Conservation (phyloP, 495 filamentous ascomycete genomes). For the Saxophila tyrrhenica region DNA sequence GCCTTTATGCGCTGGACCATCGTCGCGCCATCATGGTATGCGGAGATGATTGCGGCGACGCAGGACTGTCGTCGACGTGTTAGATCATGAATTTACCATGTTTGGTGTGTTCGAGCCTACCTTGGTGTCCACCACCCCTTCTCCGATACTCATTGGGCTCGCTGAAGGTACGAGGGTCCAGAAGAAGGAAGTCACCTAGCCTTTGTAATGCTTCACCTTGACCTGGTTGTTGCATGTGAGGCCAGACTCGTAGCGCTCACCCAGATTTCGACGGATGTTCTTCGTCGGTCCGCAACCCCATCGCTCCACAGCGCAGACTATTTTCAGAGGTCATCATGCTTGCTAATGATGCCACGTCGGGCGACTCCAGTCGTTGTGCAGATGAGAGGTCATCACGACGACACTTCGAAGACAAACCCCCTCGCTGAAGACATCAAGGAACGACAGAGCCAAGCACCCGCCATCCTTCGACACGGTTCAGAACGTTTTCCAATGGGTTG, state of each 20-base stretch:
- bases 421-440: not conserved
- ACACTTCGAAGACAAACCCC: not conserved
- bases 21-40: constrained; percentile 10
- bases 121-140: not conserved
- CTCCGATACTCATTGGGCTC: not conserved
- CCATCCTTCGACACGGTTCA: too few relatives aligned
- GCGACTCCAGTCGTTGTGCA: not conserved
- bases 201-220: too few relatives aligned
- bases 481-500: too few relatives aligned
- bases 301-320: not conserved
- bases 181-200: too few relatives aligned
- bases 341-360: not conserved
- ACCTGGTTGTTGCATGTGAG: not conserved
- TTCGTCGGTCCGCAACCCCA: not conserved
- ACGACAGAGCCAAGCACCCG: not conserved
- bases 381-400: not conserved
- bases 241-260: too few relatives aligned
- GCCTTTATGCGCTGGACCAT: constrained; percentile 15
- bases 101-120: not conserved
- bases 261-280: too few relatives aligned
- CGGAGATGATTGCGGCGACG: constrained; percentile 12
- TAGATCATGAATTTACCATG: not conserved
- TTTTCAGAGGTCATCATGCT: not conserved
- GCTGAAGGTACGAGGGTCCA: too few relatives aligned
- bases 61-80: constrained; percentile 9